Percentiles rank a stretch among this genome's conserved stretches.
phyloP scores from a whole-genome alignment of 2,329 filamentous ascomycete species.

The Ophiocordyceps camponoti-saundersi region DNA sequence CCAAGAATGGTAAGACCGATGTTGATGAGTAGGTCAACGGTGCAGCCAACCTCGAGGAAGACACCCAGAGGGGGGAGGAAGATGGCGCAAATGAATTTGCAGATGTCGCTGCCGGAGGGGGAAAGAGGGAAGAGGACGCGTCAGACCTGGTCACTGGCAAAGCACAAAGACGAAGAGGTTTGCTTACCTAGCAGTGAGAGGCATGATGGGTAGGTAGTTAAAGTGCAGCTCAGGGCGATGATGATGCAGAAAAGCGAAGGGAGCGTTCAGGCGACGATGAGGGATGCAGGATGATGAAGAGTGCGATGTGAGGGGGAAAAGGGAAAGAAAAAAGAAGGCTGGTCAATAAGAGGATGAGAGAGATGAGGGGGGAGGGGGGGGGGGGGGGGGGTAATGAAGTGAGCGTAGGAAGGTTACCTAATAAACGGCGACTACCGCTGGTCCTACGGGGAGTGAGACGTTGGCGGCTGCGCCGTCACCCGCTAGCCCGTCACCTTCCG shows the following conservation, averaged over 20 bases:
- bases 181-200: slow-evolving; percentile 41
- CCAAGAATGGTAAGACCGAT: slow-evolving; percentile 66
- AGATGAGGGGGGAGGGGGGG: not conserved
- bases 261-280: not conserved
- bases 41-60: slow-evolving; percentile 85
- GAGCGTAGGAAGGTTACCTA: not conserved
- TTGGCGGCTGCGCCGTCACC: not conserved
- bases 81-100: slow-evolving; percentile 69
- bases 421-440: not conserved
- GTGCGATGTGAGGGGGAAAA: too few species aligned
- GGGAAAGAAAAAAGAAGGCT: not conserved
- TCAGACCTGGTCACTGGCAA: not conserved
- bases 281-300: too few species aligned
- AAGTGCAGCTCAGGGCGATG: not conserved
- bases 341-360: not conserved
- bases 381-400: not conserved
- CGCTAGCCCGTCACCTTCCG: not conserved
- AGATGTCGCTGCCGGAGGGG: slow-evolving; percentile 28
- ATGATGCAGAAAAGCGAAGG: not conserved
- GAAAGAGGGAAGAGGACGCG: not conserved
- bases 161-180: not conserved
- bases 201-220: slow-evolving; percentile 25
- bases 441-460: not conserved
- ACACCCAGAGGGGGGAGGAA: slow-evolving; percentile 81
- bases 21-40: slow-evolving; percentile 80